Percentiles rank a stretch among this genome's conserved stretches.
phyloP scores from a whole-genome alignment of 1,284 basidiomycete species.

The Ganoderma resinaceum region DNA sequence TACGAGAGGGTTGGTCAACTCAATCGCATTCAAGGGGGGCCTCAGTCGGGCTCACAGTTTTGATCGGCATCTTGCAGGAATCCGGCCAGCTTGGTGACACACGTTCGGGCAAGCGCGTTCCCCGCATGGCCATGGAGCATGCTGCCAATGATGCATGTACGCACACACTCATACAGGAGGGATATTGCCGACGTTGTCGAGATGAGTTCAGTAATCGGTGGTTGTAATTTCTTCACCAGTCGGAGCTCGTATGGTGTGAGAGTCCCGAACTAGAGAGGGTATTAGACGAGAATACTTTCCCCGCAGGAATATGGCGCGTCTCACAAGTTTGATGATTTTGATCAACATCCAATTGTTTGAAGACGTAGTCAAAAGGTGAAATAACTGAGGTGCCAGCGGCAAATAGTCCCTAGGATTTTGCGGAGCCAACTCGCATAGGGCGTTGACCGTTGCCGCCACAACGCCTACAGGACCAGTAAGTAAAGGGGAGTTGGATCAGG shows the following conservation, averaged over 20 bases:
- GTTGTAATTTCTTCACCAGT: constrained; percentile 91
- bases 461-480: constrained; percentile 59
- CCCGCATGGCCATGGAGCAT: constrained; percentile 89
- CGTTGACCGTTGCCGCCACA: constrained; percentile 91
- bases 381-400: constrained; percentile 89
- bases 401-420: constrained; percentile 83
- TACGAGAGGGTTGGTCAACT: constrained; percentile 42
- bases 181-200: constrained; percentile 96
- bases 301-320: constrained; percentile 34
- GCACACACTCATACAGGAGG: constrained; percentile 96
- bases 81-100: constrained; percentile 92
- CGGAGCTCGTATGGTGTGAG: constrained; percentile 92
- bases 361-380: constrained; percentile 92
- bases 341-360: constrained; percentile 99
- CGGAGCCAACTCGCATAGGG: constrained; percentile 92
- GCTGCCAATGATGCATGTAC: constrained; percentile 96
- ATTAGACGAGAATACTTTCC: constrained; percentile 18
- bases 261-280: constrained; percentile 79
- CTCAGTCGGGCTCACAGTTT: constrained; percentile 68
- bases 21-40: not conserved
- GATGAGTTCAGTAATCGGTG: constrained; percentile 94
- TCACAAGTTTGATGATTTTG: constrained; percentile 95
- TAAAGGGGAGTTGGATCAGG: not conserved
- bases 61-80: constrained; percentile 96
- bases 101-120: constrained; percentile 85